These are phyloP conservation scores for Globisporangium irregulare DNA, from an alignment of 352 stramenopile genomes.

Conservation along the genomic window DNA sequence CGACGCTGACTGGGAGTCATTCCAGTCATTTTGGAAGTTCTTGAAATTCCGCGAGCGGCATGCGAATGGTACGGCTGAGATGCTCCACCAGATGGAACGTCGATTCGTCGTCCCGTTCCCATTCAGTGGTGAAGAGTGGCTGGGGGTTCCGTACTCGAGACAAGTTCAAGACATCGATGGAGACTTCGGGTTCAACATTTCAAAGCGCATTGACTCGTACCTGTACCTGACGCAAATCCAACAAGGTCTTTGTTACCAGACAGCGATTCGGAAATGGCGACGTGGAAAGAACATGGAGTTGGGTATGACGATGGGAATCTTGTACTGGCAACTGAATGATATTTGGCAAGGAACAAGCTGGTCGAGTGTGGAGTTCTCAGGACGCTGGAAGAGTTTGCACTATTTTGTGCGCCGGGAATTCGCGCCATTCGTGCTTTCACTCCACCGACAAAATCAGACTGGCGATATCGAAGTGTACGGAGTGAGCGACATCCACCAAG, in stretches of 20 bases:
- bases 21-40: constrained; percentile 68
- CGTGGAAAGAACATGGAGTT: constrained; percentile 47
- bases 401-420: constrained; percentile 69
- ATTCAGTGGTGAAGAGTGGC: constrained; percentile 56
- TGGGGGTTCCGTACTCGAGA: constrained; percentile 23
- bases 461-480: constrained; percentile 33
- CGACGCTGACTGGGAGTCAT: constrained; percentile 54
- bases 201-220: constrained; percentile 53
- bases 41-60: constrained; percentile 82
- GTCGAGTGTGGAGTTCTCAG: constrained; percentile 82
- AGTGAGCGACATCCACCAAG: constrained; percentile 47
- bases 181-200: constrained; percentile 37
- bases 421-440: constrained; percentile 61
- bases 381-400: constrained; percentile 81
- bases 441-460: constrained; percentile 24
- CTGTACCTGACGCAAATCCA: constrained; percentile 78
- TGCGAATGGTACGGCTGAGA: constrained; percentile 71
- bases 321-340: constrained; percentile 90
- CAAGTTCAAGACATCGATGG: constrained; percentile 17
- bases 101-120: constrained; percentile 73
- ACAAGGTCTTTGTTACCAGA: constrained; percentile 77
- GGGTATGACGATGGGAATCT: constrained; percentile 70
- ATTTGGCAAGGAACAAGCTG: constrained; percentile 87
- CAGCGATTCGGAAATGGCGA: constrained; percentile 68
- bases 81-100: constrained; percentile 63